Evolutionary conservation across 1,284 basidiomycete genomes (phyloP).

Genomic region (Entoloma clypeatum): DNA sequence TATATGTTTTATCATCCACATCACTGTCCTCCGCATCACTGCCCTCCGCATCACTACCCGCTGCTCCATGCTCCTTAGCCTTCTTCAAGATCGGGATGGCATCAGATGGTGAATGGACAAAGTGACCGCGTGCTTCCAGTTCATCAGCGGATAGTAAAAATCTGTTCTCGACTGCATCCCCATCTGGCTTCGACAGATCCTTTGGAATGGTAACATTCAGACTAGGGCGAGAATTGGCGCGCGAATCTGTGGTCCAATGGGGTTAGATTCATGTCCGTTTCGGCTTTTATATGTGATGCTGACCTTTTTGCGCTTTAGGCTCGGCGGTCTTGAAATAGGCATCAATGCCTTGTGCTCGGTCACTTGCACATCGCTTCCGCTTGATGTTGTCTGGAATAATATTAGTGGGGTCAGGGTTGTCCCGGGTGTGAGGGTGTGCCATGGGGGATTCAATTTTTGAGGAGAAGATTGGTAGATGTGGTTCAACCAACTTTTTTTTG

Average conservation of each 20-base stretch:
- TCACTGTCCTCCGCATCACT: slow-evolving; percentile 1
- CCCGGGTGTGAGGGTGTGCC: slow-evolving; percentile 1
- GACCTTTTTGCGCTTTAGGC: not conserved
- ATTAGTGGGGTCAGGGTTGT: too few species aligned
- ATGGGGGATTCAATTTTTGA: not conserved
- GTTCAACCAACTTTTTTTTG: too few species aligned
- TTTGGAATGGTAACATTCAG: slow-evolving; percentile 5
- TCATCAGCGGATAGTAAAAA: slow-evolving; percentile 3
- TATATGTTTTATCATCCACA: slow-evolving; percentile 7
- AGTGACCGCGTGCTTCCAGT: slow-evolving; percentile 1
- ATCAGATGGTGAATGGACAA: slow-evolving; percentile 5
- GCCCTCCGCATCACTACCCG: not conserved
- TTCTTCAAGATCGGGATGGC: not conserved
- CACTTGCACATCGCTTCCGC: not conserved
- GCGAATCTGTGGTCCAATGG: too few species aligned
- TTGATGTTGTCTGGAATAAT: slow-evolving; percentile 4
- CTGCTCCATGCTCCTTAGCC: too few species aligned
- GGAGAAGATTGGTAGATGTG: too few species aligned
- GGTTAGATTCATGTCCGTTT: not conserved
- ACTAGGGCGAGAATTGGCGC: not conserved
- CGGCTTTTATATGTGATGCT: not conserved
- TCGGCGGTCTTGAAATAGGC: slow-evolving; percentile 1
- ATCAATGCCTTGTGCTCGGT: slow-evolving; percentile 1
- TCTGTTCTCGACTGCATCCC: slow-evolving; percentile 4
- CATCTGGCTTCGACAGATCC: slow-evolving; percentile 2